Percentiles rank a stretch among this genome's conserved stretches.
These are phyloP conservation scores for Saccharomycopsis phalli DNA, from an alignment of 1,139 yeast species.

Conservation along the genomic window DNA sequence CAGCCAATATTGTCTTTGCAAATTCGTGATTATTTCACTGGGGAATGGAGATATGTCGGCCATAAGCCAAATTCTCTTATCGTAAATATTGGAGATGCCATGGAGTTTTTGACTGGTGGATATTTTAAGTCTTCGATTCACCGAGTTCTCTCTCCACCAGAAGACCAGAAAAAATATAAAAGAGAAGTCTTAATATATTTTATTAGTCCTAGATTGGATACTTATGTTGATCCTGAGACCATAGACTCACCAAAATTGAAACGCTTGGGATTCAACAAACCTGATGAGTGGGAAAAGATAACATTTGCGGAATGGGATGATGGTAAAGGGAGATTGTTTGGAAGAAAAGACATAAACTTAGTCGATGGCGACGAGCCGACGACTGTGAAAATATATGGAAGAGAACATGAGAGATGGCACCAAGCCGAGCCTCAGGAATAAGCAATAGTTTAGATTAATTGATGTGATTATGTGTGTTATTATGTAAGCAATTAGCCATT, in stretches of 20 bases:
- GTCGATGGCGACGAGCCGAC: conserved; percentile 34
- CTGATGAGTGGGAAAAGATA: conserved; percentile 33
- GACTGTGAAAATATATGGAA: conserved; percentile 31
- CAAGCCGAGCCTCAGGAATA: conserved; percentile 23
- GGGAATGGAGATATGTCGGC: conserved; percentile 40
- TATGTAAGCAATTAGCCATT: not conserved
- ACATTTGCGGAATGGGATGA: conserved; percentile 34
- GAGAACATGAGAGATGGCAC: conserved; percentile 38
- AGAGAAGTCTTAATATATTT: conserved; percentile 40
- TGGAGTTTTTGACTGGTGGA: conserved; percentile 42
- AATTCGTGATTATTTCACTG: conserved; percentile 37
- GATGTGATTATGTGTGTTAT: not conserved
- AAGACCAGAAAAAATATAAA: conserved; percentile 32
- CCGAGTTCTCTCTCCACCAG: conserved; percentile 39
- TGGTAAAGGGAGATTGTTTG: conserved; percentile 35
- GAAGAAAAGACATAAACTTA: conserved; percentile 27
- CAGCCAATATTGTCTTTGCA: conserved; percentile 33
- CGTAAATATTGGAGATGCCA: conserved; percentile 42
- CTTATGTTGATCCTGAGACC: conserved; percentile 34
- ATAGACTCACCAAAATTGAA: conserved; percentile 32
- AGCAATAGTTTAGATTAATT: no score
- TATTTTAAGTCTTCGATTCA: conserved; percentile 41
- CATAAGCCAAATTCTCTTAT: conserved; percentile 39
- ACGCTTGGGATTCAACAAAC: conserved; percentile 29
- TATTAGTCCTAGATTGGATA: conserved; percentile 30